Evolutionary conservation across 2,329 filamentous ascomycete genomes (phyloP), one percentile per base, ranked within the genome.

Genomic region (Coniochaeta pulveracea): DNA sequence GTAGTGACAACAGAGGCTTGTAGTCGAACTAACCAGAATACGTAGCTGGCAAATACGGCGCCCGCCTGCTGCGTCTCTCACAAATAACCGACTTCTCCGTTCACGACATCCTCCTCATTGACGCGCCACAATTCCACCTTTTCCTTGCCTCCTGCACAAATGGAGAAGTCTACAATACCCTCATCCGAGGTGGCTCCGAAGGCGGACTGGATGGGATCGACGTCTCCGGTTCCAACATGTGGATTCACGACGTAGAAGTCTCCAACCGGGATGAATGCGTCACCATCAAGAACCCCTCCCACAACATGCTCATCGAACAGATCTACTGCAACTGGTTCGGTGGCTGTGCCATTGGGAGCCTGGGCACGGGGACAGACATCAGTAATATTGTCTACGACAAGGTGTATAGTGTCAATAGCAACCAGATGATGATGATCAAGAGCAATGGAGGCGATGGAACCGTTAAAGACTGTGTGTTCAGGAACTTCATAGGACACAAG

Each of bases 361-460:
- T 77, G 3, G 62, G 58, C 5, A 49, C 53, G 10, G 58, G 61
- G 36, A 66, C 55, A 14, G 40, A 64, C 38, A 66, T 75, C 46
- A 63, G 61, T 24, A 53, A 69, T 38, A 58, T 76, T 37, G 48
- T 55, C 18, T 76, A 75, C 54, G 54, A 57, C 43, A 72, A 75
- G 45, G 47, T 76, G 39, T 76, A 76, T 55, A 74, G 70, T 19
- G 63, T 60, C 52, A 55, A 60, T n/a, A 66, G 64, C 8, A 76
- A 76, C 57, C 68, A 76, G 45, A 75, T 76, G 70, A 64, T 66
- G 51, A 71, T 73, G 68, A 64, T 76, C 56, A 77, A 76, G 51
- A 66, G 62, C 34, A 69, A 73, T 43, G 72, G 72, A 26, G 72
- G 72, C 23, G 59, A 48, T 36, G 72, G 72, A 15, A 60, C 53